Evolutionary conservation across 306 rosid species (phyloP), one percentile per base, ranked within the genome.

Genomic region (Citrullus mucosospermus): DNA sequence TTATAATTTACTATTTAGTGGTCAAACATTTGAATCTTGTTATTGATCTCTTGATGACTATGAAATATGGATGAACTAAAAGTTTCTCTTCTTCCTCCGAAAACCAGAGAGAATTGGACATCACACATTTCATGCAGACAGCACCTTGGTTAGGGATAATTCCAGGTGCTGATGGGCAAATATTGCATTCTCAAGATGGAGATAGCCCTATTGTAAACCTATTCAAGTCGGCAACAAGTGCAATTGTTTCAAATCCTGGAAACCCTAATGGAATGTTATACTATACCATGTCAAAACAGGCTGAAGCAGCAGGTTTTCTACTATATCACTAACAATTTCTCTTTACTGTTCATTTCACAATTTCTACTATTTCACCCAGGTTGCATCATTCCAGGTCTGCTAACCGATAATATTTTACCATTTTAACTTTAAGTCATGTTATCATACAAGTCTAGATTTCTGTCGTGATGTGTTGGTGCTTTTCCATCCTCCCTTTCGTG

Each of bases 81-180:
- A 72, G 67, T 58, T 76, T 38, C 54, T 56, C 20, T 22, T 38
- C 67, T 36, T 56, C 39, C 57, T 44, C 57, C 57, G 36, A 39
- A 54, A 54, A 72, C 92, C 93, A 95, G 98, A 92, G 96, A 83
- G 97, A 95, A 83, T 84, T 84, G 67, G 98, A 95, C 81, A 82
- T 96, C 34, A 89, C 78, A 77, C 86, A 89, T 85, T 95, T 95
- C 92, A 88, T 95, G 97, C 98, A 95, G 90, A 95, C 92, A 63
- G 93, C 96, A 81, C 96, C 98, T 10, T 95, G 98, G 98, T 83
- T 95, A 87, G 98, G 98, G 58, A 86, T 95, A 85, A 82, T 92
- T 87, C 96, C 98, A 79, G 95, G 97, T 75, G 81, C 88, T 78
- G 97, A 95, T 41, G 98, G 98, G 78, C 98, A 92, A 88, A 80